Evolutionary conservation across 345 rosid species (phyloP), one percentile per base, ranked within the genome.

Genomic region (Combretum micranthum): DNA sequence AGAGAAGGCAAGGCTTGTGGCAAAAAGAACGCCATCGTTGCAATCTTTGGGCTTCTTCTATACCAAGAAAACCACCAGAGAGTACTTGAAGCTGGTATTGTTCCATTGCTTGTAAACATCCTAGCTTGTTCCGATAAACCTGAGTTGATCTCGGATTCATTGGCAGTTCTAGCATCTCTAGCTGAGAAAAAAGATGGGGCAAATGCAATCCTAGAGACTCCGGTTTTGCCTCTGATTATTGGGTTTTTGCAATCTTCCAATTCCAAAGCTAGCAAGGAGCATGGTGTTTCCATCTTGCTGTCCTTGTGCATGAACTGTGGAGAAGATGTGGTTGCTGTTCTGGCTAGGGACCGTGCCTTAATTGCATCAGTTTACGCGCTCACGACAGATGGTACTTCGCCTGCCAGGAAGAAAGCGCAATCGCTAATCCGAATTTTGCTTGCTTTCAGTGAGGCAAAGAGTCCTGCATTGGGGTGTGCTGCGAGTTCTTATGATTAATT

Each of bases 21-120:
- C 13, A 81, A 83, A 66, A 81, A 84, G 72, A 90, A 77, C 21
- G 91, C 87, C 16, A 66, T 85, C 12, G 82, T 79, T 2, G 72
- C 91, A 0, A 64, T 87, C 26, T 77, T 82, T 44, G 86, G 80
- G 2, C 80, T 90, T 20, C 67, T 82, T 56, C 58, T 78, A 21
- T 54, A 68, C 42, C 77, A 72, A 0, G 83, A 64, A 10, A 90
- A 81, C 55, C 77, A 70, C 48, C 71, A 69, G 52, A 81, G 70
- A 26, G 87, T 85, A 10, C 60, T 90, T 2, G 75, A 69, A 2
- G 72, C 86, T 4, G 94, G 96, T 5, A 44, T 64, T 9, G 72
- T 85, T 48, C 87, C 83, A 11, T 17, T 74, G 42, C 77, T 90
- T 15, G 58, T 75, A 0, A 75, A 79, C 21, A 32, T 77, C 0